Evolutionary conservation across 257 asterid species (phyloP).

Genomic region (Prunella vulgaris): DNA sequence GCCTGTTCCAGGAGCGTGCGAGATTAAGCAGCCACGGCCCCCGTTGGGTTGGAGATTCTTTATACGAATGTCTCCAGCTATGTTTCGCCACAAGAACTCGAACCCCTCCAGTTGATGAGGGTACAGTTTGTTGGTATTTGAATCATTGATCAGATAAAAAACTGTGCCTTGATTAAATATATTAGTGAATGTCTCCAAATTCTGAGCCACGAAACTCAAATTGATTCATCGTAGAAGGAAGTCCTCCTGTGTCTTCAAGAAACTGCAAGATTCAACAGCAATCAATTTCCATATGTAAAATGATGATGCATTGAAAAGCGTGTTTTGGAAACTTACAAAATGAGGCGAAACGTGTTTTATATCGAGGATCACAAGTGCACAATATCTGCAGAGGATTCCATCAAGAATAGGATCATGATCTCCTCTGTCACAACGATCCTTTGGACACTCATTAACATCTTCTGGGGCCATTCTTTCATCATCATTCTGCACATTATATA

Average conservation of each 20-base stretch:
- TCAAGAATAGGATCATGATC: conserved; percentile 40
- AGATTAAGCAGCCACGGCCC: conserved; percentile 75
- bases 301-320: neutral
- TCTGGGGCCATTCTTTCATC: conserved; percentile 20
- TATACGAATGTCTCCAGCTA: conserved; percentile 51
- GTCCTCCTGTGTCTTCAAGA: neutral
- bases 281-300: neutral
- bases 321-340: conserved; percentile 38
- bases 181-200: neutral
- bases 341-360: conserved; percentile 54
- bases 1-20: conserved; percentile 93
- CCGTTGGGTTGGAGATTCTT: conserved; percentile 35
- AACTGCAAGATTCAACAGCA: conserved; percentile 24
- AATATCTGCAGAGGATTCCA: conserved; percentile 51
- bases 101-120: conserved; percentile 69
- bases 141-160: conserved; percentile 44
- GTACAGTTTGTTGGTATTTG: conserved; percentile 30
- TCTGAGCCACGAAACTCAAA: conserved; percentile 13
- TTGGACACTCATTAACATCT: conserved; percentile 19
- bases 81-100: conserved; percentile 55
- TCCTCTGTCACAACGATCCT: conserved; percentile 37
- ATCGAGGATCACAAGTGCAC: conserved; percentile 40
- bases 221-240: neutral
- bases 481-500: conserved; percentile 25
- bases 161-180: conserved; percentile 33